Percentiles rank a stretch among this genome's conserved stretches.
Evolutionary conservation across 768 basidiomycete genomes (phyloP).

Genomic region (Macrolepiota fuliginosa): DNA sequence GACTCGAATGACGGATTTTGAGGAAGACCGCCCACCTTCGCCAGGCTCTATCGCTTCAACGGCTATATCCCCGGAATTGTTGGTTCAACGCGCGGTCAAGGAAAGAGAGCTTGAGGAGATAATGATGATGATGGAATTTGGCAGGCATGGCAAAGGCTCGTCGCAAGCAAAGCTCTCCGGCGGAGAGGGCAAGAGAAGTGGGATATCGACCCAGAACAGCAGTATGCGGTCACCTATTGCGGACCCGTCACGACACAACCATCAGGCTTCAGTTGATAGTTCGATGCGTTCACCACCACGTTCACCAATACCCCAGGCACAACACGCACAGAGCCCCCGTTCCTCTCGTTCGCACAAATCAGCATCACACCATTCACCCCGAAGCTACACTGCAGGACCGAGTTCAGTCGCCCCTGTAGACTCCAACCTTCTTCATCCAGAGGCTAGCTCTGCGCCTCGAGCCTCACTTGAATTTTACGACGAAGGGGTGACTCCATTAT

Average conservation of each 20-base stretch:
- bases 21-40: not conserved
- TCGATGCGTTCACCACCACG: not conserved
- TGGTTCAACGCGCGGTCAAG: not conserved
- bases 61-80: not conserved
- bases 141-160: not conserved
- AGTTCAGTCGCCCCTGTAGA: not conserved
- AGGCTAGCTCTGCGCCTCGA: not conserved
- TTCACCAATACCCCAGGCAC: not conserved
- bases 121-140: not conserved
- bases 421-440: not conserved
- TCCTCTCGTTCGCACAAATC: not conserved
- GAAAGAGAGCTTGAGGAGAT: not conserved
- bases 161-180: not conserved
- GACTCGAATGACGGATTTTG: not conserved
- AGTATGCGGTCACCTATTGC: not conserved
- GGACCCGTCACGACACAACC: not conserved
- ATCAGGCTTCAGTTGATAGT: too few relatives aligned
- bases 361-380: not conserved
- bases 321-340: not conserved
- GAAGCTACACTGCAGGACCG: not conserved
- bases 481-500: not conserved
- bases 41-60: constrained; percentile 7
- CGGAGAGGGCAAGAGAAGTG: not conserved
- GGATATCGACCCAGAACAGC: not conserved
- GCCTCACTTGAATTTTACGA: not conserved